Conservation (phyloP, 441 rosid genomes). For the Adansonia madagascariensis region DNA sequence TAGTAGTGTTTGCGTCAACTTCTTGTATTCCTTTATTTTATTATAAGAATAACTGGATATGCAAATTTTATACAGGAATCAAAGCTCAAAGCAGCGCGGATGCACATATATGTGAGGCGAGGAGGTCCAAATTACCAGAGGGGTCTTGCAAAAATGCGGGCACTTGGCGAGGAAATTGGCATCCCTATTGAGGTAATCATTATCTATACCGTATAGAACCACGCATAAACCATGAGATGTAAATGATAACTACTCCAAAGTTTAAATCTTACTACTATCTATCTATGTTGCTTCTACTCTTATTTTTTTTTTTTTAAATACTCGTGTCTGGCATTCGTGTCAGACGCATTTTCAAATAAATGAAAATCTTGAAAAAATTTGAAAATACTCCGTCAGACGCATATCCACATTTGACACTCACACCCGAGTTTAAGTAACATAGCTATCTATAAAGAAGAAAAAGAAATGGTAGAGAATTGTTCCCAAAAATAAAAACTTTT, state of each 20-base stretch:
- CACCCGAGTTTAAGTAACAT: no score
- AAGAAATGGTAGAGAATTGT: not conserved
- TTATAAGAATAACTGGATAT: not conserved
- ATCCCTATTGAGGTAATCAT: conserved; percentile 45
- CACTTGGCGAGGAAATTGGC: conserved; percentile 52
- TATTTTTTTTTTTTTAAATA: no score
- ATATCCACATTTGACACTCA: no score
- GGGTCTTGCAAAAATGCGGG: conserved; percentile 60
- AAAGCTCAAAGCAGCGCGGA: conserved; percentile 70
- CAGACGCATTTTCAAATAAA: no score
- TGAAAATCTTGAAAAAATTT: no score
- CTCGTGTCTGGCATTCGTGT: no score
- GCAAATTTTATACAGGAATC: conserved; percentile 46
- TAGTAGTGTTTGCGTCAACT: not conserved
- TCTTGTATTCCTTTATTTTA: not conserved
- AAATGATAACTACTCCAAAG: not conserved
- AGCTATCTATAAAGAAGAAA: not conserved
- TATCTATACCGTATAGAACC: not conserved
- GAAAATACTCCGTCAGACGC: no score
- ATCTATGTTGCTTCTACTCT: no score
- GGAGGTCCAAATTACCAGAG: conserved; percentile 69
- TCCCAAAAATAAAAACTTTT: not conserved
- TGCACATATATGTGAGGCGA: conserved; percentile 63
- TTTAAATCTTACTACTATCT: not conserved
- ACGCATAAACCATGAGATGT: not conserved